Evolutionary conservation across 2,329 filamentous ascomycete species (phyloP).

Genomic region (Pyricularia grisea): DNA sequence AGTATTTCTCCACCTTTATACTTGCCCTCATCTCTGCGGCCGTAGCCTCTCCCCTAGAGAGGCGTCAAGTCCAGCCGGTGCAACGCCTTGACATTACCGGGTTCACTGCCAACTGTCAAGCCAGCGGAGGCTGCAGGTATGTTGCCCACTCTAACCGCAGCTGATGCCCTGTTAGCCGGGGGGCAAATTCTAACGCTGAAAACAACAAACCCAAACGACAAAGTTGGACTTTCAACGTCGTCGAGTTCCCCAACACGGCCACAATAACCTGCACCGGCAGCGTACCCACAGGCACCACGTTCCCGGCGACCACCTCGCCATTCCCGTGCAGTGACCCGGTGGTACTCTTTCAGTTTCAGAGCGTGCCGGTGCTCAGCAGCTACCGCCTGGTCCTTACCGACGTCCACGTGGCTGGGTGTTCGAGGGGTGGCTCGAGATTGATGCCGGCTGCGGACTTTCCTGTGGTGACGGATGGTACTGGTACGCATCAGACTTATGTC

Average conservation of each 20-base stretch:
- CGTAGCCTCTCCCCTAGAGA: neutral
- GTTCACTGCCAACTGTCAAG: neutral
- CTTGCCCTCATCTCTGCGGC: neutral
- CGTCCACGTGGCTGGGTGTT: neutral
- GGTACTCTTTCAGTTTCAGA: neutral
- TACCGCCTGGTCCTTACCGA: neutral
- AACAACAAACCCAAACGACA: neutral
- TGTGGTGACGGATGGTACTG: neutral
- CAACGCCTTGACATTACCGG: neutral
- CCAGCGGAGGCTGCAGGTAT: neutral
- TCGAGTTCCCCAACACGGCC: constrained; percentile 1
- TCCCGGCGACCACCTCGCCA: neutral
- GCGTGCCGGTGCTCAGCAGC: neutral
- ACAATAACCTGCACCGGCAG: neutral
- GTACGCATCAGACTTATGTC: neutral
- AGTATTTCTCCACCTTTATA: neutral
- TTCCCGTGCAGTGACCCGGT: neutral
- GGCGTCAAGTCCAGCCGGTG: neutral
- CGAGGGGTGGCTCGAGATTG: neutral
- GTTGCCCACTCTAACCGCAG: neutral
- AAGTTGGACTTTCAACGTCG: neutral
- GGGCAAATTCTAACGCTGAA: no score
- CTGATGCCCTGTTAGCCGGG: no score
- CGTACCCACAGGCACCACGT: neutral
- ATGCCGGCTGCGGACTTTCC: neutral